Percentiles rank a stretch among this genome's conserved stretches.
These are phyloP conservation scores for Cytospora piceicola DNA, from an alignment of 2,329 filamentous ascomycete species.

Conservation along the genomic window DNA sequence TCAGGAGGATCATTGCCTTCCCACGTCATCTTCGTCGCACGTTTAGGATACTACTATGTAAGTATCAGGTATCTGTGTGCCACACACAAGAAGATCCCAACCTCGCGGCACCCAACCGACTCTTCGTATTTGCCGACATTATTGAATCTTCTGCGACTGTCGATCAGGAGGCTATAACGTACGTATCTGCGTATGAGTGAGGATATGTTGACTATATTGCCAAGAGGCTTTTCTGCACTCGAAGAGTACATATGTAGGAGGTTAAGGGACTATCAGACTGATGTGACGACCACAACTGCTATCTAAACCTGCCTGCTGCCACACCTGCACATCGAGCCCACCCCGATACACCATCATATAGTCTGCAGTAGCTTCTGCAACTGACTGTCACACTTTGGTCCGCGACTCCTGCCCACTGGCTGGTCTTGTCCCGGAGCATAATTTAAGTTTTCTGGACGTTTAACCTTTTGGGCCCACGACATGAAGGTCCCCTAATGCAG, in stretches of 20 bases:
- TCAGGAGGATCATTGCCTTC: neutral
- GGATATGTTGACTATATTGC: neutral
- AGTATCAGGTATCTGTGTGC: neutral
- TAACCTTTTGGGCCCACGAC: neutral
- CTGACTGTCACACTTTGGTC: neutral
- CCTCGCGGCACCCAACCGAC: neutral
- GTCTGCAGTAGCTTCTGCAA: neutral
- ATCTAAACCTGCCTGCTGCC: neutral
- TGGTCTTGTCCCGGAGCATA: neutral
- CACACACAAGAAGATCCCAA: neutral
- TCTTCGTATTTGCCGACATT: neutral
- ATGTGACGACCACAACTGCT: neutral
- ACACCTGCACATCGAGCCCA: neutral
- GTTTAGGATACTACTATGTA: neutral
- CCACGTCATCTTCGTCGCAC: slow-evolving; percentile 7
- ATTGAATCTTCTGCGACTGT: neutral
- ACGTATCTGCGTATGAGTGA: neutral
- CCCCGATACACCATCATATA: neutral
- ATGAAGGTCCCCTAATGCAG: too few species aligned
- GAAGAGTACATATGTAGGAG: neutral
- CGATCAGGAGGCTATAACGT: neutral
- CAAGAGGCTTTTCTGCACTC: neutral
- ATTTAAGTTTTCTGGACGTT: neutral
- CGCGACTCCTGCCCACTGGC: neutral
- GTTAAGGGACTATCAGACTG: neutral